A percentile compares a stretch with the other conserved stretches of the same genome.
Conservation (phyloP, 495 filamentous ascomycete species). For the Penicillium longicatenatum region DNA sequence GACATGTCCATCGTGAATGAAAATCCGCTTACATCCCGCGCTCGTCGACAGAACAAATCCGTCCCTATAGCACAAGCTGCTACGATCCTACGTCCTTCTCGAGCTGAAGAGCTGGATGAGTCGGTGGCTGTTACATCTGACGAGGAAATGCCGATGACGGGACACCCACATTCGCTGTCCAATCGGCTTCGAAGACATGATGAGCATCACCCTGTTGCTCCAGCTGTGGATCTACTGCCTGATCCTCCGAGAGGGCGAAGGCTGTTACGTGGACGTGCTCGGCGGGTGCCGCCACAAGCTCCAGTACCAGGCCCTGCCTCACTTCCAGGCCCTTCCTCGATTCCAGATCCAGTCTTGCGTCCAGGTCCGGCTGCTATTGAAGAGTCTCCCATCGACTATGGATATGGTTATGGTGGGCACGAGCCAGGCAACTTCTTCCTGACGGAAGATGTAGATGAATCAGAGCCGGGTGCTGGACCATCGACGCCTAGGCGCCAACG, state of each 20-base stretch:
- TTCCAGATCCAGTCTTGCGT: not conserved
- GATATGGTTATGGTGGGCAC: slow-evolving; percentile 11
- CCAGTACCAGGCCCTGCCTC: not conserved
- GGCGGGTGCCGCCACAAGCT: not conserved
- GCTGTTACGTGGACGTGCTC: not conserved
- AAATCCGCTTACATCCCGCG: not conserved
- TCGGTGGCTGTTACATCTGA: slow-evolving; percentile 2
- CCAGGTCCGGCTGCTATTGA: too few relatives aligned
- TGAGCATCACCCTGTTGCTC: not conserved
- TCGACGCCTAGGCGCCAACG: not conserved
- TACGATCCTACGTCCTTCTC: not conserved
- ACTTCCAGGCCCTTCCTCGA: not conserved
- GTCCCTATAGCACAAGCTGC: not conserved
- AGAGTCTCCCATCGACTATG: slow-evolving; percentile 1
- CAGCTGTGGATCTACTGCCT: not conserved
- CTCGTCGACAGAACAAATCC: slow-evolving; percentile 1
- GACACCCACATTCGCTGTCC: not conserved
- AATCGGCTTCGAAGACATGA: not conserved
- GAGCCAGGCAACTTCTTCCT: not conserved
- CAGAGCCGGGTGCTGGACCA: not conserved
- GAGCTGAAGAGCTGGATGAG: not conserved
- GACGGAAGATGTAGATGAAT: not conserved
- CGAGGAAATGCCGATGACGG: not conserved
- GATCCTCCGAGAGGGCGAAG: not conserved
- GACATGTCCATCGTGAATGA: slow-evolving; percentile 1